Conservation (phyloP, 1,284 basidiomycete genomes). For the Trichosporon sp. region DNA sequence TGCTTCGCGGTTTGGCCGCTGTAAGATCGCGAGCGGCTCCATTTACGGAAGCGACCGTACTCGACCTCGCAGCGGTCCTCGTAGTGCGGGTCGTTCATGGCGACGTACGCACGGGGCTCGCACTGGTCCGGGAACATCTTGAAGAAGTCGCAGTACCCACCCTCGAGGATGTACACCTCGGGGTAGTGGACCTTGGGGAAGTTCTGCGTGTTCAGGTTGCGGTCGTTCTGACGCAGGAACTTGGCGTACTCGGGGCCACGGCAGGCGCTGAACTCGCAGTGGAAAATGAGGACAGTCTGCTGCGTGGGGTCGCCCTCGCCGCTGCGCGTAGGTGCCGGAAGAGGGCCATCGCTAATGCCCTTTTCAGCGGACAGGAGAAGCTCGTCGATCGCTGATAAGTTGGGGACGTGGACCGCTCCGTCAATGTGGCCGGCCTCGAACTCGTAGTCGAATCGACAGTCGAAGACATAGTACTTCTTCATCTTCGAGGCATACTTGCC, state of each 20-base stretch:
- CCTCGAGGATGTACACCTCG: conserved; percentile 93
- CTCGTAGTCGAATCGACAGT: conserved; percentile 98
- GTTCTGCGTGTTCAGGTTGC: conserved; percentile 74
- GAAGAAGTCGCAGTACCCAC: conserved; percentile 89
- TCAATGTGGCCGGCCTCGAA: conserved; percentile 88
- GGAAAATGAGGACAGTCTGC: conserved; percentile 90
- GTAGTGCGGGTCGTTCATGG: conserved; percentile 90
- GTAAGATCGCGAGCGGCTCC: conserved; percentile 75
- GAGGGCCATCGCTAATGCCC: conserved; percentile 52
- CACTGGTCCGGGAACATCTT: conserved; percentile 64
- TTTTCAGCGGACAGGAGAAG: conserved; percentile 61
- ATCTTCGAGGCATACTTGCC: conserved; percentile 66
- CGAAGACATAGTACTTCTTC: conserved; percentile 72
- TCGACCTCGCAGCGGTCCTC: conserved; percentile 73
- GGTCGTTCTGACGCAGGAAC: conserved; percentile 83
- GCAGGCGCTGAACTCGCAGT: conserved; percentile 96
- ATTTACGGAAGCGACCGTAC: conserved; percentile 85
- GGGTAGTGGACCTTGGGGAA: conserved; percentile 95
- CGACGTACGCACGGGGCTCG: conserved; percentile 75
- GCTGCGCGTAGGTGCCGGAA: conserved; percentile 74
- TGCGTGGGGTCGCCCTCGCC: conserved; percentile 58
- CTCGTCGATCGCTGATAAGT: conserved; percentile 72
- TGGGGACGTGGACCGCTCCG: conserved; percentile 88
- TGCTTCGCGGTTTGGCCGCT: conserved; percentile 63
- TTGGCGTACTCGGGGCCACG: conserved; percentile 94